Evolutionary conservation across 2,329 filamentous ascomycete genomes (phyloP), one percentile per base, ranked within the genome.

Genomic region (Penicillium sp.): DNA sequence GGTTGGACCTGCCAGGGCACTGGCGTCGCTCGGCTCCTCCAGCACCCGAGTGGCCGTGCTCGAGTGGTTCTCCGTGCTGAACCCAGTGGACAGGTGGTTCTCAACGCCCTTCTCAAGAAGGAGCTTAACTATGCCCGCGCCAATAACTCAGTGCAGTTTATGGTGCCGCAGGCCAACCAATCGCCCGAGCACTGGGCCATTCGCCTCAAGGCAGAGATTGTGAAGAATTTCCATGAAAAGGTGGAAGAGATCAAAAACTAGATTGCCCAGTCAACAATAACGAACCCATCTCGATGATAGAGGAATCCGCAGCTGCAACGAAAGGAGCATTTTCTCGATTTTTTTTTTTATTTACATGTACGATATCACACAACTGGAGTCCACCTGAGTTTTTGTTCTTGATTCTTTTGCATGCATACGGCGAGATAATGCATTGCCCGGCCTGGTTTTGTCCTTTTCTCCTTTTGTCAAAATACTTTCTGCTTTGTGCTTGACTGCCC

Each of bases 41-140:
- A 83, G 62, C 75, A 90, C 67, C 84, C 85, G 11, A 85, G 79
- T 0, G 77, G 76, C 13, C 72, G 74, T 17, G 75, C 80, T 3
- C 78, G 86, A 27, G 67, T 92, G 30, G 66, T 93, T 13, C 66
- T 89, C 45, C 79, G 86, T 33, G 77, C 78, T n/a, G 83, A 88
- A 47, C 84, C 85, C 0, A 75, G 80, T 45, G 86, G 86, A 11
- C 76, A 82, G 26, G 70, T 90, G 31, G 75, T 83, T 3, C 67
- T 93, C 54, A 93, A 93, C 65, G 77, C 81, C 50, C 63, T 71
- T 13, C 62, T 89, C 32, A 63, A 85, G 22, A 67, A 77, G 2
- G 68, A 73, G n/a, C 64, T 80, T 35, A 69, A 70, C 4, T 89
- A 88, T 67, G 76, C 75, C 53, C 67, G 72, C 5, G 71, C 74